phyloP scores from a whole-genome alignment of 1,139 yeast species.

The Kurtzmaniella quercitrusa region DNA sequence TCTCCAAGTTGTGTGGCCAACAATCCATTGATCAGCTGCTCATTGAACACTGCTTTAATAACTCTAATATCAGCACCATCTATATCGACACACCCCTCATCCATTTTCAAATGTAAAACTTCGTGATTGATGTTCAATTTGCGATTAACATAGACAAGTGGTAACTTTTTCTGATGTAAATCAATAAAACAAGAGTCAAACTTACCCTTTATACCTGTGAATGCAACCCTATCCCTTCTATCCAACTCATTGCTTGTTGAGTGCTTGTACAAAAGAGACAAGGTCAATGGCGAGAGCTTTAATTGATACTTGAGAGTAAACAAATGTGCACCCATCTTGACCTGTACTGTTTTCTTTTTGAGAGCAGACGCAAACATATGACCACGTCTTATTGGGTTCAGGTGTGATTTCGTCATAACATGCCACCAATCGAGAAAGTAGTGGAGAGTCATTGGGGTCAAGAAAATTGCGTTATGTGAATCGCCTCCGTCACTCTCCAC shows the following conservation, averaged over 20 bases:
- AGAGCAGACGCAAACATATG: slow-evolving; percentile 43
- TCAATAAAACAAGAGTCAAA: slow-evolving; percentile 67
- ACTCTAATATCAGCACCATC: slow-evolving; percentile 70
- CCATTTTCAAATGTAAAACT: slow-evolving; percentile 60
- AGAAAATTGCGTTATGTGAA: slow-evolving; percentile 66
- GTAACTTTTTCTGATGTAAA: slow-evolving; percentile 77
- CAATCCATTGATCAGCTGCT: slow-evolving; percentile 44
- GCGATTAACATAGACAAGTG: slow-evolving; percentile 53
- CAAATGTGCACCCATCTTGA: slow-evolving; percentile 73
- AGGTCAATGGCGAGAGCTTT: slow-evolving; percentile 64
- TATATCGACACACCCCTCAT: slow-evolving; percentile 72
- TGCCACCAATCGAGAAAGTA: slow-evolving; percentile 86
- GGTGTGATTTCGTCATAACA: slow-evolving; percentile 61
- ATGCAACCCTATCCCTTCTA: slow-evolving; percentile 47
- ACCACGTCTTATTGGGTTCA: slow-evolving; percentile 77
- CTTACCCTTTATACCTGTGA: slow-evolving; percentile 78
- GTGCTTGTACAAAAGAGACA: slow-evolving; percentile 69
- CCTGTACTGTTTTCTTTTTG: slow-evolving; percentile 28
- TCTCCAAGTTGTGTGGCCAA: slow-evolving; percentile 41
- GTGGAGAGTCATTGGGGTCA: slow-evolving; percentile 64
- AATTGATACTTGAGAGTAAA: slow-evolving; percentile 80
- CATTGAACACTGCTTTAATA: slow-evolving; percentile 62
- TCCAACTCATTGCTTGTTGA: slow-evolving; percentile 41
- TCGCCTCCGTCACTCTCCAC: slow-evolving; percentile 27
- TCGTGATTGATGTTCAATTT: slow-evolving; percentile 53